Base-by-base conservation (phyloP, 1,139 yeast species). In the Diutina siamensis region DNA sequence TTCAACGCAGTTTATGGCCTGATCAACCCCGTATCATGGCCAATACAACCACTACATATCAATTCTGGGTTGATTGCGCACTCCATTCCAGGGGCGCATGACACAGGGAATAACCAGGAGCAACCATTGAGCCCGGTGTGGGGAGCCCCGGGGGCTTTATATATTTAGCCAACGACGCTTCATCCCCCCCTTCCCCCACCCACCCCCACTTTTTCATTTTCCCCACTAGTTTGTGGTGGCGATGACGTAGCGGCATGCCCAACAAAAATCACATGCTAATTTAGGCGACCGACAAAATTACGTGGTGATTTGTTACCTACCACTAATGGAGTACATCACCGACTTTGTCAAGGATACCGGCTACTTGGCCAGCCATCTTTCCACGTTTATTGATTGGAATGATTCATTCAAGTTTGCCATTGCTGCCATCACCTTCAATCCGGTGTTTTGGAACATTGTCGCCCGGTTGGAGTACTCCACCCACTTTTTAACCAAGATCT, bases 361-460 rank as follows among this genome's bases (percentile, higher is more conserved):
- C 25, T 53, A 54, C 44, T 57, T 62, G 44, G 49, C 48, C 13
- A 36, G 49, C 19, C 55, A 64, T 51, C 55, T 59, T 47, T 38
- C 48, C 31, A 48, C 53, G 15, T 67, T 58, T 49, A 53, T 67
- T 44, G 56, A 56, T 25, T 48, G 55, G 31, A 49, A 55, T n/a
- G 52, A 57, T 2, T 55, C 57, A 48, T 57, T 67, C 50, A 51
- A 51, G 47, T 64, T 51, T 48, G 74, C 85, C 1, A 55, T 78
- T 44, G 68, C 64, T 12, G 74, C 83, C 44, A 85, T 92, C 55
- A 80, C 83, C 18, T 89, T 92, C 74, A 92, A 92, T 60, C 98
- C 98, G 15, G 76, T 85, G 32, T 89, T 88, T 61, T 92, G 98
- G 98, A 92, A 92, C 62, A 73, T 83, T 48, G 95, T 78, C 27